Percentiles rank a stretch among this genome's conserved stretches.
phyloP scores from a whole-genome alignment of 2,329 filamentous ascomycete species.

The Malbranchea cinnamomea region DNA sequence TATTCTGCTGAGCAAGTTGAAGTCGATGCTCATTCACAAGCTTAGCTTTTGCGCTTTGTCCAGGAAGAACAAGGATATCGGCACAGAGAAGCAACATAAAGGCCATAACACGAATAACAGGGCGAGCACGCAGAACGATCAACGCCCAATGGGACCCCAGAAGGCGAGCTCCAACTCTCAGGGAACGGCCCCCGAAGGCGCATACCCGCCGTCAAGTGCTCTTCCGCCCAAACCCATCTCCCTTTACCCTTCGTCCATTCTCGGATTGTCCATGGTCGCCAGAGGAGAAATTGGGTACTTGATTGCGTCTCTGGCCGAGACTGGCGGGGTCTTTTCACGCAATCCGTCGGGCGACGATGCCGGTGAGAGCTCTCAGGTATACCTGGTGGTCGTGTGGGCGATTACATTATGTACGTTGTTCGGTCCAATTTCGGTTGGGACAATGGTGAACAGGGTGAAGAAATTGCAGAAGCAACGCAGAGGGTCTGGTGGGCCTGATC shows the following conservation, averaged over 20 bases:
- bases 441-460: constrained; percentile 32
- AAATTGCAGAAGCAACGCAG: constrained; percentile 18
- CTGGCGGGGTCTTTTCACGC: constrained; percentile 30
- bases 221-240: constrained; percentile 39
- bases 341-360: not conserved
- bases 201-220: constrained; percentile 6
- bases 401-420: constrained; percentile 40
- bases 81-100: no score
- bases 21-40: no score
- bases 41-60: no score
- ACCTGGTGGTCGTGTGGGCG: constrained; percentile 39
- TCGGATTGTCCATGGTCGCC: constrained; percentile 57
- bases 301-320: constrained; percentile 54
- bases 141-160: constrained; percentile 1
- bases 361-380: constrained; percentile 27
- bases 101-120: no score
- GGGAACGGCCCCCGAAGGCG: no score
- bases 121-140: no score
- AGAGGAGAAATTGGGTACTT: constrained; percentile 70
- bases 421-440: constrained; percentile 35
- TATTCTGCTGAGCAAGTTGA: no score
- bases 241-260: constrained; percentile 50
- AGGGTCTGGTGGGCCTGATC: constrained; percentile 17
- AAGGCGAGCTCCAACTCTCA: constrained; percentile 5
- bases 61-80: no score